phyloP scores from a whole-genome alignment of 768 basidiomycete genomes.

The Auricularia cornea region DNA sequence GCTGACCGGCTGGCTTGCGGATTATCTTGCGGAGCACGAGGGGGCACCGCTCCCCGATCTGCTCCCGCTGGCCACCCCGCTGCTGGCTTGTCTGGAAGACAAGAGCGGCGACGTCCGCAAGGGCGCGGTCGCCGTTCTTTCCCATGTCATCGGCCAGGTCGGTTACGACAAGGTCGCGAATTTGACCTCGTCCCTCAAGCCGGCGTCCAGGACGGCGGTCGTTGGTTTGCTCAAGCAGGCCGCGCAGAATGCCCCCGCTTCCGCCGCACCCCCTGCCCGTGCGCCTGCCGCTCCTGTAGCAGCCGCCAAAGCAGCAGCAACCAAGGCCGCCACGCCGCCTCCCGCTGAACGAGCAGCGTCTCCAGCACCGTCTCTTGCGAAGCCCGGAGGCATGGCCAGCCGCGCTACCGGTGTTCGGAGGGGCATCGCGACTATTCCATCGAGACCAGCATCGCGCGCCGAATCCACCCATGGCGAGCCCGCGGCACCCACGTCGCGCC shows the following conservation, averaged over 20 bases:
- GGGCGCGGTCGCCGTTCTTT: constrained; percentile 74
- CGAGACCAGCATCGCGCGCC: constrained; percentile 39
- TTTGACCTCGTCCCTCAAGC: constrained; percentile 79
- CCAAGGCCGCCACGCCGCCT: constrained; percentile 1
- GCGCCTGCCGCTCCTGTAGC: constrained; percentile 15
- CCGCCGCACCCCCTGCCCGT: constrained; percentile 14
- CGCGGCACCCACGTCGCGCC: constrained; percentile 28
- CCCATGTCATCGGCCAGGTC: constrained; percentile 58
- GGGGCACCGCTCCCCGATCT: constrained; percentile 55
- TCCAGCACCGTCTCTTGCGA: constrained; percentile 25
- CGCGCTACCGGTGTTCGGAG: constrained; percentile 63
- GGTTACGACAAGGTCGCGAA: constrained; percentile 84
- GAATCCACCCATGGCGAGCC: constrained; percentile 18
- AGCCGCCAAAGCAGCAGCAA: constrained; percentile 1
- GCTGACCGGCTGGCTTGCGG: constrained; percentile 69
- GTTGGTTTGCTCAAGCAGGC: constrained; percentile 86
- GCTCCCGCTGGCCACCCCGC: constrained; percentile 49
- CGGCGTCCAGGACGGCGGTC: constrained; percentile 79
- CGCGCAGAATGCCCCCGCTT: constrained; percentile 36
- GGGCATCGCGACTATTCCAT: constrained; percentile 40
- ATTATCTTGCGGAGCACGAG: constrained; percentile 65
- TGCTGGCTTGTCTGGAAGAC: constrained; percentile 82
- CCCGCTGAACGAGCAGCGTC: constrained; percentile 17
- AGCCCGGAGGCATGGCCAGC: constrained; percentile 27
- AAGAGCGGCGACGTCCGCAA: constrained; percentile 88